Evolutionary conservation across 768 basidiomycete genomes (phyloP).

Genomic region (Suillus variegatus): DNA sequence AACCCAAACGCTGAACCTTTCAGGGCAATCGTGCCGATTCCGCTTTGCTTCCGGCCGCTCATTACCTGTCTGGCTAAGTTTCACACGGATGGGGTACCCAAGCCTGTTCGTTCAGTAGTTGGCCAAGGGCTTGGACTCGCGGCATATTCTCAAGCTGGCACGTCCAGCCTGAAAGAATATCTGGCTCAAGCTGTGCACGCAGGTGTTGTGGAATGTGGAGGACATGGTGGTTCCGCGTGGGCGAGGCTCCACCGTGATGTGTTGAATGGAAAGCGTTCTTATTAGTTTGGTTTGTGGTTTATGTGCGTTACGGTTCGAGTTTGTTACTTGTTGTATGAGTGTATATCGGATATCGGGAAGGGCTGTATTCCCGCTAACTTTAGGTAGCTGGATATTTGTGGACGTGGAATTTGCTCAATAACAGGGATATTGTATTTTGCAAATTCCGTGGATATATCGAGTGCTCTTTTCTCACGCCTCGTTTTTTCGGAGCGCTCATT

Average conservation of each 20-base stretch:
- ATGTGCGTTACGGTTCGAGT: neutral
- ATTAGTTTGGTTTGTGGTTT: neutral
- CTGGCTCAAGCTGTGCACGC: conserved; percentile 36
- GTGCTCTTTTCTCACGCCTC: too few relatives aligned
- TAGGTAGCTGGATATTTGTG: too few relatives aligned
- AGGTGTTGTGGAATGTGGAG: conserved; percentile 44
- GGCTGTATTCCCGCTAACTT: too few relatives aligned
- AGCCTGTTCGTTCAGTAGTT: conserved; percentile 40
- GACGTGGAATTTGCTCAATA: too few relatives aligned
- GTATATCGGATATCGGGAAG: conserved; percentile 16
- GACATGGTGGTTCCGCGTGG: conserved; percentile 36
- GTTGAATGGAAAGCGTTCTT: neutral
- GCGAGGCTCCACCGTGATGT: neutral
- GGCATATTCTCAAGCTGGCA: conserved; percentile 42
- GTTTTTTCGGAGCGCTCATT: too few relatives aligned
- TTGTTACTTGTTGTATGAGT: neutral
- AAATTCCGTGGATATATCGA: too few relatives aligned
- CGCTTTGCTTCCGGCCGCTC: conserved; percentile 28
- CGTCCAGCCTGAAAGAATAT: conserved; percentile 44
- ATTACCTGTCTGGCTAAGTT: conserved; percentile 34
- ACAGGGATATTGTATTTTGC: too few relatives aligned
- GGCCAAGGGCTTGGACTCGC: conserved; percentile 32
- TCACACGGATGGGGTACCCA: conserved; percentile 32
- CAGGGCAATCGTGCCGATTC: neutral
- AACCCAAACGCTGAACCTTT: neutral